Evolutionary conservation across 2,329 filamentous ascomycete species (phyloP).

Genomic region (Botrytis medusae): DNA sequence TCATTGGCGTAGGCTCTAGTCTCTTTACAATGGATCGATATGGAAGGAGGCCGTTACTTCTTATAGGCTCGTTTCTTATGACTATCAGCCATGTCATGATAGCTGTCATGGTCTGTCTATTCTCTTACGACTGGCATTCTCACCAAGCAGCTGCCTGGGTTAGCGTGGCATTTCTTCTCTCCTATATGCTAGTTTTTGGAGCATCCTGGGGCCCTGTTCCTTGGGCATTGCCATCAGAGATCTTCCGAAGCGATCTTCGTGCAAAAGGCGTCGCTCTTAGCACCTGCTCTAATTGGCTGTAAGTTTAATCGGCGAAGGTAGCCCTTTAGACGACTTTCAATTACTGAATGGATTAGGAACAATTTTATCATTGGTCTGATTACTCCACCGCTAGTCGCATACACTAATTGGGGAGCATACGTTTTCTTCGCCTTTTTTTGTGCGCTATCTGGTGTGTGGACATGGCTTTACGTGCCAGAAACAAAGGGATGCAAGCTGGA

Average conservation of each 20-base stretch:
- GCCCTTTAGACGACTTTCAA: background rate
- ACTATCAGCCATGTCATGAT: constrained; percentile 50
- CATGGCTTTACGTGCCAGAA: constrained; percentile 49
- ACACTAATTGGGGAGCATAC: constrained; percentile 56
- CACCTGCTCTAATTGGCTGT: constrained; percentile 62
- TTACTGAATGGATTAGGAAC: background rate
- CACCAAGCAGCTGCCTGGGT: constrained; percentile 55
- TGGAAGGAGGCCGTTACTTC: constrained; percentile 48
- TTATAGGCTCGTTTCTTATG: constrained; percentile 48
- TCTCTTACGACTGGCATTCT: constrained; percentile 49
- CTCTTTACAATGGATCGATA: constrained; percentile 51
- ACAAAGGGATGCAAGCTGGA: constrained; percentile 54
- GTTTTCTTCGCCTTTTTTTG: constrained; percentile 55
- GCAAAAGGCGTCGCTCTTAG: constrained; percentile 66
- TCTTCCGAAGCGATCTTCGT: constrained; percentile 59
- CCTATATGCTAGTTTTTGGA: constrained; percentile 63
- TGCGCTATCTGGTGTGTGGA: constrained; percentile 48
- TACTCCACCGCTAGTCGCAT: constrained; percentile 60
- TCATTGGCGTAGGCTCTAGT: constrained; percentile 48
- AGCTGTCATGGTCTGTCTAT: constrained; percentile 54
- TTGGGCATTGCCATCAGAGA: constrained; percentile 51
- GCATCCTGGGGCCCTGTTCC: constrained; percentile 29
- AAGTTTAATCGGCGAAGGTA: background rate
- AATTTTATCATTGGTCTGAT: constrained; percentile 49
- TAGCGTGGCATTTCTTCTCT: constrained; percentile 54